A percentile compares a stretch with the other conserved stretches of the same genome.
phyloP scores from a whole-genome alignment of 1,284 basidiomycete genomes.

The Puccinia polysora region DNA sequence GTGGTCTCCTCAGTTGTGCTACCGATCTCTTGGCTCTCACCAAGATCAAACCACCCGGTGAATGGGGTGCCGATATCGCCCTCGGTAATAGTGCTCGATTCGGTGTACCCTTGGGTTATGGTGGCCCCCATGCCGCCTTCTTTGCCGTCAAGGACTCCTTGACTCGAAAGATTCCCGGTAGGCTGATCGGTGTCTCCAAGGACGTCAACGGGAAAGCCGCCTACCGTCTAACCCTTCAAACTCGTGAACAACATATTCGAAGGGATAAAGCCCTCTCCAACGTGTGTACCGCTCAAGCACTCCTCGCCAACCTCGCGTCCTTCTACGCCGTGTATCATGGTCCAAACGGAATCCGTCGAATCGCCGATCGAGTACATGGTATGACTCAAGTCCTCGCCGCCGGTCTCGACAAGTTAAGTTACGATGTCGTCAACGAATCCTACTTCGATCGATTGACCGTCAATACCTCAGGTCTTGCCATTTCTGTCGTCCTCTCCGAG shows the following conservation, averaged over 20 bases:
- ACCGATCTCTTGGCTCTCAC: conserved; percentile 90
- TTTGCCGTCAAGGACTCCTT: conserved; percentile 88
- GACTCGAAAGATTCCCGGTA: conserved; percentile 95
- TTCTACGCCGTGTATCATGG: conserved; percentile 99
- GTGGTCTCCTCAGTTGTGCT: conserved; percentile 76
- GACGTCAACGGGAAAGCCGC: conserved; percentile 79
- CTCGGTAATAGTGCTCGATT: conserved; percentile 92
- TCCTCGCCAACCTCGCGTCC: conserved; percentile 92
- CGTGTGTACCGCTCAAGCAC: conserved; percentile 63
- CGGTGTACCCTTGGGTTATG: conserved; percentile 83
- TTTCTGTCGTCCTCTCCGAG: conserved; percentile 66
- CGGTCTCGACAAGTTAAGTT: conserved; percentile 69
- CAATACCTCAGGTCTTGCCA: conserved; percentile 60
- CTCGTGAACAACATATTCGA: conserved; percentile 53
- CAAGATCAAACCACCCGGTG: conserved; percentile 88
- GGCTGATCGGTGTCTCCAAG: conserved; percentile 83
- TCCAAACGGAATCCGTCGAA: conserved; percentile 74
- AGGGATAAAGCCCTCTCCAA: conserved; percentile 53
- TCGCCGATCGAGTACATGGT: conserved; percentile 85
- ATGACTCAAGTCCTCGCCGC: conserved; percentile 74
- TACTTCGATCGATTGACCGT: conserved; percentile 96
- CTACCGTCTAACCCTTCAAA: conserved; percentile 88
- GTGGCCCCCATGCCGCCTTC: conserved; percentile 90
- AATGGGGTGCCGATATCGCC: conserved; percentile 97
- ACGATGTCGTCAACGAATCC: conserved; percentile 58